Evolutionary conservation across 106 monocot genomes (phyloP).

Genomic region (Iris macrosiphon): DNA sequence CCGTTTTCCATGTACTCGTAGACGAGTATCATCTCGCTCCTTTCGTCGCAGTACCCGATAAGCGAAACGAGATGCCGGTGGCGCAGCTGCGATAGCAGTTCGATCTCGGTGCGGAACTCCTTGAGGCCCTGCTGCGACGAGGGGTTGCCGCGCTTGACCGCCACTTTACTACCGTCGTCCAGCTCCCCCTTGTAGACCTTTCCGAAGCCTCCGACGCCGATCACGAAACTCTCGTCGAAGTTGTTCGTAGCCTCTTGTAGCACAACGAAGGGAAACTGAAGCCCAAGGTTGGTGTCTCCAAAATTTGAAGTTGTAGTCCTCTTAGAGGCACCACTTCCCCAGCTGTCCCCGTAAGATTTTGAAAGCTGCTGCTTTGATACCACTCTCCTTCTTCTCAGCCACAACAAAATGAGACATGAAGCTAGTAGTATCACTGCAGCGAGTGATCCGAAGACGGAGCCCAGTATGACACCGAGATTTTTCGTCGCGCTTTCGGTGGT

Average conservation of each 20-base stretch:
- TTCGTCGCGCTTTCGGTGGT: neutral
- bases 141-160: constrained; percentile 9
- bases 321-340: neutral
- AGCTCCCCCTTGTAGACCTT: constrained; percentile 13
- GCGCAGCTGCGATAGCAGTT: constrained; percentile 5
- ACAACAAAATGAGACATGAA: neutral
- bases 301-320: neutral
- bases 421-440: neutral
- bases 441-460: neutral
- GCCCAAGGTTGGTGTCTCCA: neutral
- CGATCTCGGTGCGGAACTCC: constrained; percentile 13
- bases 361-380: neutral
- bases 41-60: constrained; percentile 14
- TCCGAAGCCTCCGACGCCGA: constrained; percentile 9
- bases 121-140: constrained; percentile 9
- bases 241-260: constrained; percentile 10
- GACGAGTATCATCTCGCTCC: constrained; percentile 12
- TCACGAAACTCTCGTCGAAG: constrained; percentile 10
- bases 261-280: neutral
- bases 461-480: neutral
- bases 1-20: constrained; percentile 16
- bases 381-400: neutral
- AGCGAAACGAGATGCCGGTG: constrained; percentile 12
- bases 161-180: neutral
- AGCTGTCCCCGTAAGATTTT: neutral